Conservation (phyloP, 768 basidiomycete genomes). For the Stropharia rugosoannulata region DNA sequence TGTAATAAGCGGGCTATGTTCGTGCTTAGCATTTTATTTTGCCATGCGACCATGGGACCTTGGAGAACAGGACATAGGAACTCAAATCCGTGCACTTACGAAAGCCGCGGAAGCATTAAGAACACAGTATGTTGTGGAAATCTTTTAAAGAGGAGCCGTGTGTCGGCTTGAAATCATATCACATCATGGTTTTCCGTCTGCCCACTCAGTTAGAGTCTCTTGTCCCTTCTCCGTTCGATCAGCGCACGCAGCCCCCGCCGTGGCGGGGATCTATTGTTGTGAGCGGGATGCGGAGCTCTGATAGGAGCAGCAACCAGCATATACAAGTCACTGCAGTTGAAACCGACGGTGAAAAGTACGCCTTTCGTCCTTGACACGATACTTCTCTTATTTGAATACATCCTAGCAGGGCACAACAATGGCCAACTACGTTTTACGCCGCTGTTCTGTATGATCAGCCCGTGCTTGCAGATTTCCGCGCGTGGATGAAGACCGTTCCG, state of each 20-base stretch:
- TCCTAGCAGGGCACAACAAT: slow-evolving; percentile 50
- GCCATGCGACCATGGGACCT: slow-evolving; percentile 34
- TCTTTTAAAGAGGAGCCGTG: slow-evolving; percentile 38
- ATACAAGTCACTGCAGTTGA: slow-evolving; percentile 64
- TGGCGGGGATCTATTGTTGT: slow-evolving; percentile 61
- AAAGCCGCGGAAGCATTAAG: slow-evolving; percentile 11
- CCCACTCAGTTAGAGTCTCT: slow-evolving; percentile 60
- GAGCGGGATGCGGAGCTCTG: slow-evolving; percentile 45
- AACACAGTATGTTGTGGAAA: slow-evolving; percentile 20
- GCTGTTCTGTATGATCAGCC: slow-evolving; percentile 41
- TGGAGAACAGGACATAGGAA: background rate
- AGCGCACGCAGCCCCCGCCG: slow-evolving; percentile 41
- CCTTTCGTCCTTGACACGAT: slow-evolving; percentile 14
- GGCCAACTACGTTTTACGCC: slow-evolving; percentile 51
- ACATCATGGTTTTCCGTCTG: slow-evolving; percentile 59
- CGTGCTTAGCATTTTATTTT: slow-evolving; percentile 15
- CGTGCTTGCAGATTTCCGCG: slow-evolving; percentile 44
- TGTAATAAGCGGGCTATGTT: slow-evolving; percentile 27
- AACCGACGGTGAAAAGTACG: slow-evolving; percentile 72
- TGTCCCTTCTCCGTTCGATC: slow-evolving; percentile 53
- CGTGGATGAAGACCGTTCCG: slow-evolving; percentile 48
- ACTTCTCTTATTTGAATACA: slow-evolving; percentile 27
- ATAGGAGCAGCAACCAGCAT: slow-evolving; percentile 47
- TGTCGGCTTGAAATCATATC: slow-evolving; percentile 28
- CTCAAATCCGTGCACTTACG: background rate